A percentile compares a stretch with the other conserved stretches of the same genome.
phyloP scores from a whole-genome alignment of 225 moss, liverwort and hornwort genomes.

The Polytrichum formosum region DNA sequence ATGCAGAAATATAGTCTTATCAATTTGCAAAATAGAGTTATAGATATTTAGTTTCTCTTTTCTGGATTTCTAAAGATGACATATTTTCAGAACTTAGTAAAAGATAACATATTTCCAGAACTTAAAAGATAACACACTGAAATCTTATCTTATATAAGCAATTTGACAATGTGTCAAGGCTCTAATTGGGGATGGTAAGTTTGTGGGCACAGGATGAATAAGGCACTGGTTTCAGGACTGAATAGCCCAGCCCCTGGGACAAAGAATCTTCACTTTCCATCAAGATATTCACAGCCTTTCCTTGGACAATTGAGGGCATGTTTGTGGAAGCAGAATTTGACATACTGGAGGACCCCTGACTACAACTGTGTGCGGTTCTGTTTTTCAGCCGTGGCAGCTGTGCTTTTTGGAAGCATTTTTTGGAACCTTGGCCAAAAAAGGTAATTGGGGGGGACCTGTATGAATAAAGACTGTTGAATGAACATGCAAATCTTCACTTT shows the following conservation, averaged over 20 bases:
- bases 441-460: slow-evolving; percentile 8
- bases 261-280: slow-evolving; percentile 57
- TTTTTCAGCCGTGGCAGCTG: slow-evolving; percentile 58
- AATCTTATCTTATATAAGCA: too few relatives aligned
- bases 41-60: too few relatives aligned
- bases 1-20: too few relatives aligned
- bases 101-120: too few relatives aligned
- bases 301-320: slow-evolving; percentile 57
- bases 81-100: too few relatives aligned
- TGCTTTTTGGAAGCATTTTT: slow-evolving; percentile 79
- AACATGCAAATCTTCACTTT: too few relatives aligned
- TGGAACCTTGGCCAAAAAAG: slow-evolving; percentile 79
- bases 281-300: slow-evolving; percentile 64
- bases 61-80: too few relatives aligned
- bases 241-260: slow-evolving; percentile 36
- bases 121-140: too few relatives aligned
- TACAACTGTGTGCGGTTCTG: slow-evolving; percentile 79
- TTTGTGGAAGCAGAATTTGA: slow-evolving; percentile 84
- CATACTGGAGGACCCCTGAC: slow-evolving; percentile 86
- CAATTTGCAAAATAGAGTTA: too few relatives aligned
- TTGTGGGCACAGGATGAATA: slow-evolving; percentile 53
- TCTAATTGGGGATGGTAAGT: background rate
- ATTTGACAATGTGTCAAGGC: too few relatives aligned
- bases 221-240: slow-evolving; percentile 60
- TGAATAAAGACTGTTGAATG: too few relatives aligned